Base-by-base conservation (phyloP, 1,284 basidiomycete genomes). In the Tausonia pullulans region DNA sequence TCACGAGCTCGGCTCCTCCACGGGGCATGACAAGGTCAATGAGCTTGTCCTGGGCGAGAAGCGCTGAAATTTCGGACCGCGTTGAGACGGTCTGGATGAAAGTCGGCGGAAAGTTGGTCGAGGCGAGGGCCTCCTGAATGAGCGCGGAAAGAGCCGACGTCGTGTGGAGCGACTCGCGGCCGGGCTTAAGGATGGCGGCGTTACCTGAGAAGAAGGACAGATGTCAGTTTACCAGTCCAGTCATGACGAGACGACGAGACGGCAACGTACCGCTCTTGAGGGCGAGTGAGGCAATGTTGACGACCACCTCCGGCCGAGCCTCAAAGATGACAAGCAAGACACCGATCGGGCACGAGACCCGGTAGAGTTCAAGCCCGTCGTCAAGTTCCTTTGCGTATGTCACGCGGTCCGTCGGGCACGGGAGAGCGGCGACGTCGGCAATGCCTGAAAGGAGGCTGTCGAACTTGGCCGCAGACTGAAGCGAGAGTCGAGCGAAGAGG, bases 1-100 rank as follows among this genome's bases (percentile, higher is more conserved):
- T 81, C 10, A 98, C 96, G 39, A 99, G 84, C 70, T 83, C 84
- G 71, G 95, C 96, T 71, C 92, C 92, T 13, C 96, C 96, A 62
- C 96, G 81, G 0, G 96, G 96, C 75, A 98, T 97, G 63, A 98
- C 94, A 10, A 99, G 81, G 76, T 98, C 94, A 71, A 99, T 97
- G 76, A 92, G 93, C 61, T 84, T 82, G 73, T 98, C 94, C 72
- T 95, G 82, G 5, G 84, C 80, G 3, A 99, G 83, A 46, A 99
- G 78, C 0, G 86, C 84, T 0, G 90, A 86, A 9, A 99, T 90
- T 74, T 98, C 91, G 55, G 85, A 85, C n/a, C 96, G 83, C 1
- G 92, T 92, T 70, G 96, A 87, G 57, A 99, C 87, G 4, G 87
- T 85, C 76, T 98, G 96, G 67, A 98, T 86, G 74, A 94, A 92